Evolutionary conservation across 139 green algal genomes (phyloP).

Genomic region (Asterochloris sp.): DNA sequence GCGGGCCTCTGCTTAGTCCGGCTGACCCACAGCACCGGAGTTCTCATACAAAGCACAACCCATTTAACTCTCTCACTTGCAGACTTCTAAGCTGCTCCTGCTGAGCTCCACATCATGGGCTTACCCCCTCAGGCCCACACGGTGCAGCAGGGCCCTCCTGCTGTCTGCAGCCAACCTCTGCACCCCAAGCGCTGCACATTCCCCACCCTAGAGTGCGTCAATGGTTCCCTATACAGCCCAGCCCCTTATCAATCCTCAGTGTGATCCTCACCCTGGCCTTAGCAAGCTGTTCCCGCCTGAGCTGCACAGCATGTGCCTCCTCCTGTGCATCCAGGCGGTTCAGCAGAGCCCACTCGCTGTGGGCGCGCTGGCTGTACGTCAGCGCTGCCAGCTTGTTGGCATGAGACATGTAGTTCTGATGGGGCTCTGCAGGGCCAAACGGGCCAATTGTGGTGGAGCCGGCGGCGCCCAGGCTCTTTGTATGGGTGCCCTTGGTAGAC

Average conservation of each 20-base stretch:
- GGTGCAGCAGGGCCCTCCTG: not conserved
- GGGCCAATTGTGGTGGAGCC: not conserved
- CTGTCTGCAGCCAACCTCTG: not conserved
- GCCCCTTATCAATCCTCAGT: not conserved
- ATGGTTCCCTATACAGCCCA: not conserved
- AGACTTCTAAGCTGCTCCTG: not conserved
- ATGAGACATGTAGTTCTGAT: not conserved
- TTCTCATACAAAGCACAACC: no score
- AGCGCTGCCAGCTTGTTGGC: not conserved
- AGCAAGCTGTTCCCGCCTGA: not conserved
- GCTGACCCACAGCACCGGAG: no score
- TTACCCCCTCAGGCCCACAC: not conserved
- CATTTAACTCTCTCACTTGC: no score
- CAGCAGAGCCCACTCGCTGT: conserved; percentile 21
- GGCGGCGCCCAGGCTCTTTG: not conserved
- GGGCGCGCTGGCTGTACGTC: conserved; percentile 5
- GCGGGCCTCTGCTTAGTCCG: no score
- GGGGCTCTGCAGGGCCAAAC: not conserved
- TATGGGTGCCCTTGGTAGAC: not conserved
- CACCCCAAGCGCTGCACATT: not conserved
- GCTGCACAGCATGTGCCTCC: not conserved
- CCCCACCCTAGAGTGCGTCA: not conserved
- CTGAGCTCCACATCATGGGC: not conserved
- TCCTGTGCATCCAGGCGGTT: not conserved
- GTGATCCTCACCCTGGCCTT: not conserved